These are phyloP conservation scores for Nakaseomyces delphensis DNA, from an alignment of 1,139 yeast species.

Conservation along the genomic window DNA sequence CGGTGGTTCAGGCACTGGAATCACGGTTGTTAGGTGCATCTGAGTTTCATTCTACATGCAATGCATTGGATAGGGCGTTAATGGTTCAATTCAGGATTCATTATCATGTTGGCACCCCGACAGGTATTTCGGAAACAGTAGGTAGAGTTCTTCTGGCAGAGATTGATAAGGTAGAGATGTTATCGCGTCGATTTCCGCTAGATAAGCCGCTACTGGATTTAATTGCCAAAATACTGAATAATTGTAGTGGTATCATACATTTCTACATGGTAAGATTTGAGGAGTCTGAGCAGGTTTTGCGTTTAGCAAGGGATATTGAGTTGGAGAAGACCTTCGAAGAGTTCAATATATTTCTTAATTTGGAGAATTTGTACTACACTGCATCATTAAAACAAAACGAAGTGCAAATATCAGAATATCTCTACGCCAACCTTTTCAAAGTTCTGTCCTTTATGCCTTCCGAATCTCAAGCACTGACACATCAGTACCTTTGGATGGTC, in stretches of 20 bases:
- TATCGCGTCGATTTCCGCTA: conserved; percentile 11
- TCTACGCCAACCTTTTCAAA: not conserved
- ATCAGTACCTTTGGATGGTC: conserved; percentile 13
- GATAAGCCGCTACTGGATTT: conserved; percentile 9
- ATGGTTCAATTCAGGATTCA: conserved; percentile 26
- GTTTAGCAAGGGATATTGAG: conserved; percentile 9
- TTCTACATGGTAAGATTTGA: conserved; percentile 13
- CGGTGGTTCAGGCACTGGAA: conserved; percentile 17
- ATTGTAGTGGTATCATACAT: conserved; percentile 18
- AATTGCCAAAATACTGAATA: conserved; percentile 17
- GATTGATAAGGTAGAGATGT: conserved; percentile 14
- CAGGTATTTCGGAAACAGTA: conserved; percentile 8
- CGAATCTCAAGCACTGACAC: conserved; percentile 14
- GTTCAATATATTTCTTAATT: conserved; percentile 16
- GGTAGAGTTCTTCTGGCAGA: conserved; percentile 21
- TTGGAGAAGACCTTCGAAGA: conserved; percentile 7
- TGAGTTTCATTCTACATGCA: conserved; percentile 18
- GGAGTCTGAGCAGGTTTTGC: conserved; percentile 12
- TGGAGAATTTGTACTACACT: conserved; percentile 26
- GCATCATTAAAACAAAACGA: conserved; percentile 7
- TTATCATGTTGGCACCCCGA: conserved; percentile 19
- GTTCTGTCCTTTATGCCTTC: conserved; percentile 12
- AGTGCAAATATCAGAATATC: not conserved
- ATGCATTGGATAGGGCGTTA: conserved; percentile 19
- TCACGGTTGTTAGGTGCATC: conserved; percentile 24